phyloP scores from a whole-genome alignment of 306 rosid species.

The Prunus padus region DNA sequence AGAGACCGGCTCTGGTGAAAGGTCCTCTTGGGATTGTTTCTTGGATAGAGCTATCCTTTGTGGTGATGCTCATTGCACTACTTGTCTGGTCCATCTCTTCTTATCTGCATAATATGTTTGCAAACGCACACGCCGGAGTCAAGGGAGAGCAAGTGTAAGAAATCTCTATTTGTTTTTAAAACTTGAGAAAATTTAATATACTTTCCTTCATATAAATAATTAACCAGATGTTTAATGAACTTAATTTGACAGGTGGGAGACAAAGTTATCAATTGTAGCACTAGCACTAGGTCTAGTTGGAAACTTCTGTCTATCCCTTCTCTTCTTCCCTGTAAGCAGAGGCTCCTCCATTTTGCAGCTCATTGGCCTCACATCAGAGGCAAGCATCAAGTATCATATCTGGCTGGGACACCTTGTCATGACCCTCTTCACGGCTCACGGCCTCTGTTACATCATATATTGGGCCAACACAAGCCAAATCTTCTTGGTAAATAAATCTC shows the following conservation, averaged over 20 bases:
- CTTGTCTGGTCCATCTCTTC: constrained; percentile 52
- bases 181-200: neutral
- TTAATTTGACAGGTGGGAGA: constrained; percentile 50
- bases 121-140: constrained; percentile 21
- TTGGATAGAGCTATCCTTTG: constrained; percentile 38
- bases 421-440: constrained; percentile 45
- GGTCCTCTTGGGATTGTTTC: constrained; percentile 58
- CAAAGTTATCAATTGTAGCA: constrained; percentile 42
- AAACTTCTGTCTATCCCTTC: constrained; percentile 42
- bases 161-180: neutral
- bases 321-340: constrained; percentile 55
- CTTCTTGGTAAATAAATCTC: constrained; percentile 28
- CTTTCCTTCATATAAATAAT: neutral
- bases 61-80: constrained; percentile 42
- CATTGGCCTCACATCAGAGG: constrained; percentile 54
- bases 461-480: constrained; percentile 47
- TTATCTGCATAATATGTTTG: constrained; percentile 45
- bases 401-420: constrained; percentile 53
- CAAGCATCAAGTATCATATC: constrained; percentile 51
- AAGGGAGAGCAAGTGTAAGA: constrained; percentile 40
- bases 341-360: constrained; percentile 51
- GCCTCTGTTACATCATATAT: constrained; percentile 37
- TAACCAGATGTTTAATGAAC: neutral
- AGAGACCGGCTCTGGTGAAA: constrained; percentile 39
- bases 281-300: constrained; percentile 50